Conservation (phyloP, 2,329 filamentous ascomycete genomes). For the Penicillium expansum region DNA sequence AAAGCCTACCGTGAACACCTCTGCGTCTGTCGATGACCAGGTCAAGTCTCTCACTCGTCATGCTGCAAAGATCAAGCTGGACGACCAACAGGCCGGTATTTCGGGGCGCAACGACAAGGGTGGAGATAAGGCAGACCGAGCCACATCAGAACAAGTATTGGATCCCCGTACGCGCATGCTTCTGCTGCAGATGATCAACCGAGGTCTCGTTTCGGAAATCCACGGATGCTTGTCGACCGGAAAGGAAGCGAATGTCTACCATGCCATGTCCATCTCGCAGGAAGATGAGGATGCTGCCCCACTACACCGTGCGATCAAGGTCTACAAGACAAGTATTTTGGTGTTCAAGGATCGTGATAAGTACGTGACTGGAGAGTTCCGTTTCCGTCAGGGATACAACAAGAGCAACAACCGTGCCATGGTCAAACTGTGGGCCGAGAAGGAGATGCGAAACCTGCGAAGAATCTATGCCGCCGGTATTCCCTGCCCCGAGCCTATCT, state of each 20-base stretch:
- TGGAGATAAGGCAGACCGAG: slow-evolving; percentile 81
- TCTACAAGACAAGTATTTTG: slow-evolving; percentile 97
- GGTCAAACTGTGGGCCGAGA: slow-evolving; percentile 98
- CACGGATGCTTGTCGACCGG: slow-evolving; percentile 95
- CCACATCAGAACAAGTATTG: slow-evolving; percentile 90
- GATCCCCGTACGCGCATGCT: slow-evolving; percentile 95
- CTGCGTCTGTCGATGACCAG: slow-evolving; percentile 79
- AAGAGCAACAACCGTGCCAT: slow-evolving; percentile 94
- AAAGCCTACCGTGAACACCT: slow-evolving; percentile 75
- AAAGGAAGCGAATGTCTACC: slow-evolving; percentile 98
- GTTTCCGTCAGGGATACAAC: slow-evolving; percentile 86
- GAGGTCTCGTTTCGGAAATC: slow-evolving; percentile 81
- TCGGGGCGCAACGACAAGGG: slow-evolving; percentile 47
- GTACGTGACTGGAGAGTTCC: slow-evolving; percentile 91
- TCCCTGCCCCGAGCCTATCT: slow-evolving; percentile 83
- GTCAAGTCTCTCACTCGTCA: slow-evolving; percentile 80
- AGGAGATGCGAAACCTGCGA: slow-evolving; percentile 92
- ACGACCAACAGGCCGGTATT: slow-evolving; percentile 57
- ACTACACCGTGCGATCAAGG: slow-evolving; percentile 85
- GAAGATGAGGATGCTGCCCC: slow-evolving; percentile 52
- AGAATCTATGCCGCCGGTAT: slow-evolving; percentile 81
- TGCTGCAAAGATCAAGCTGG: slow-evolving; percentile 79
- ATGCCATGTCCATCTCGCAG: slow-evolving; percentile 66
- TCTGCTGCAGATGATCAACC: slow-evolving; percentile 91
- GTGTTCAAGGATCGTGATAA: slow-evolving; percentile 97